Evolutionary conservation across 768 basidiomycete genomes (phyloP).

Genomic region (Collybiopsis luxurians): DNA sequence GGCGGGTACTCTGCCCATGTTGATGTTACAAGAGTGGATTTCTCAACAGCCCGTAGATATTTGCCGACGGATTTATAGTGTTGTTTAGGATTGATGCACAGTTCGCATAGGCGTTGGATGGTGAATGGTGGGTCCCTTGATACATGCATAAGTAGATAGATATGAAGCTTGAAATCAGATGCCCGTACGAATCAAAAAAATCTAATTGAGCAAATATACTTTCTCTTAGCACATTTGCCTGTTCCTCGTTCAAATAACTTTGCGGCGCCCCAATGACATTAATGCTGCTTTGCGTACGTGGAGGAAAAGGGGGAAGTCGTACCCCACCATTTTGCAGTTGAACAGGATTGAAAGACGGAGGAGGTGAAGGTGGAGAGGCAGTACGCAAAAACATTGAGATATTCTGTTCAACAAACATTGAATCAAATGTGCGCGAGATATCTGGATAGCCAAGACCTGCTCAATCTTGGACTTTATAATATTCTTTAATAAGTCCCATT

Average conservation of each 20-base stretch:
- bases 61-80: conserved; percentile 82
- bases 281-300: conserved; percentile 46
- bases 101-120: conserved; percentile 85
- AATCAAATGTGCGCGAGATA: no score
- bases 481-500: conserved; percentile 69
- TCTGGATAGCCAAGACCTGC: conserved; percentile 60
- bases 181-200: conserved; percentile 68
- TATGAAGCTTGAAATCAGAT: neutral
- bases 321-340: conserved; percentile 55
- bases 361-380: conserved; percentile 30
- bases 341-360: conserved; percentile 40
- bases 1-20: conserved; percentile 70
- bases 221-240: conserved; percentile 56
- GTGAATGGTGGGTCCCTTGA: conserved; percentile 74
- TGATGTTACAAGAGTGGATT: conserved; percentile 80
- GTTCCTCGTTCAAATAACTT: conserved; percentile 56
- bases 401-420: conserved; percentile 46
- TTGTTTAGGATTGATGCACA: conserved; percentile 62
- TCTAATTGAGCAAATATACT: conserved; percentile 63
- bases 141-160: conserved; percentile 7
- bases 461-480: conserved; percentile 71
- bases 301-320: conserved; percentile 71
- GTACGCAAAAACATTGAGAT: conserved; percentile 45
- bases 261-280: conserved; percentile 54
- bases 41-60: conserved; percentile 85